Base-by-base conservation (phyloP, 371 early-diverging fungal genomes). In the Fennellomyces sp. region DNA sequence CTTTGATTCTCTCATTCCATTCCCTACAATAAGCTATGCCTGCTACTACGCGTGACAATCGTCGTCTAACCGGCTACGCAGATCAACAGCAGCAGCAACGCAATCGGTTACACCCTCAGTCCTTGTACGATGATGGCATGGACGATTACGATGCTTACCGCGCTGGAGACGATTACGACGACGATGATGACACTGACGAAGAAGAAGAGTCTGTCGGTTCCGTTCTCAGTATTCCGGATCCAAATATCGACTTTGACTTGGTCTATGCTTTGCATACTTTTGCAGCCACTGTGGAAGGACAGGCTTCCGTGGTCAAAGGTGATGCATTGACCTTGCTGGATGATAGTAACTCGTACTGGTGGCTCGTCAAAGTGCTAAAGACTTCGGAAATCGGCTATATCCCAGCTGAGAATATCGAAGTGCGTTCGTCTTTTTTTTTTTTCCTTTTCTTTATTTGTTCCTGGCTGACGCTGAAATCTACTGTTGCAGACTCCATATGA, bases 261-360 rank as follows among this genome's bases (percentile, higher is more conserved):
- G 96, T 97, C 1, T 97, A 96, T 75, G 97, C 98, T 7, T 81
- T 96, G 52, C 94, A 95, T 70, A 94, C 96, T 11, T 97, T 97
- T 80, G 90, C 91, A 17, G 95, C 94, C 12, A 95, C 91, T 21
- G 89, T 96, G 12, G 98, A 97, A 66, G 97, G 97, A 13, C 97
- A 97, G 58, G 94, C 96, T 19, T 89, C 91, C 2, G 98, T 97
- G 4, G 85, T 92, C 17, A 88, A 93, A 63, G 93, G 93, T 58
- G 96, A 97, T 63, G 83, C 91, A 26, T 76, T 97, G 62, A 91
- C 90, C 41, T 78, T 97, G 58, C 76, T 97, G 39, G 97, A 97
- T 72, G 98, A 98, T 70, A 85, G 88, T n/a, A 96, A 98, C 72
- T 91, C 91, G 33, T 97, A 97, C 80, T 98, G 98, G 98, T 98